Conservation (phyloP, 352 stramenopile species). For the Pythium rishiriense region DNA sequence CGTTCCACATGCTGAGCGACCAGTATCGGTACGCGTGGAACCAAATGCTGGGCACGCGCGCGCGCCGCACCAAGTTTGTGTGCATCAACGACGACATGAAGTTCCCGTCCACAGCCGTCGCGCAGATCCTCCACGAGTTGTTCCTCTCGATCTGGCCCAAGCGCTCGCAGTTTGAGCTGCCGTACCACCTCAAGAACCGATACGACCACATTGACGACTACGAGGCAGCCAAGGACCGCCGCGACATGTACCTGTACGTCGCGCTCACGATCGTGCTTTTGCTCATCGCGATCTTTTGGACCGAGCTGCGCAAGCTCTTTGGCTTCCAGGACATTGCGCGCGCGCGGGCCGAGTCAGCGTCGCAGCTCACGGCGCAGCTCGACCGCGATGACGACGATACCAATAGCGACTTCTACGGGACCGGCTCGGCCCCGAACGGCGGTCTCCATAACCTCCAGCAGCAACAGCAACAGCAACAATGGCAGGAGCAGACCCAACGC, state of each 20-base stretch:
- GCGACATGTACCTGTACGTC: conserved; percentile 40
- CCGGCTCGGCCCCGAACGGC: not conserved
- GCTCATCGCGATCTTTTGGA: conserved; percentile 53
- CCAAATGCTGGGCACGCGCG: conserved; percentile 92
- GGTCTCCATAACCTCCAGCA: not conserved
- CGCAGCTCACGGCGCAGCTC: conserved; percentile 57
- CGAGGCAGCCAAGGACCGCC: conserved; percentile 45
- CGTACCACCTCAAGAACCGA: conserved; percentile 84
- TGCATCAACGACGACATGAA: conserved; percentile 97
- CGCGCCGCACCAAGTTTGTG: conserved; percentile 93
- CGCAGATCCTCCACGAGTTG: conserved; percentile 90
- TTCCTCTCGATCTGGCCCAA: conserved; percentile 92
- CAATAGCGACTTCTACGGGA: not conserved
- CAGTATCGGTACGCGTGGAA: conserved; percentile 89
- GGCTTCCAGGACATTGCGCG: conserved; percentile 71
- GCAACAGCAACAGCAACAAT: conserved; percentile 2
- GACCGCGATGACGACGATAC: conserved; percentile 25
- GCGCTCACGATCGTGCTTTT: conserved; percentile 39
- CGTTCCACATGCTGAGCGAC: conserved; percentile 95
- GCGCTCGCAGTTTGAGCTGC: conserved; percentile 91
- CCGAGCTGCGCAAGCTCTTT: conserved; percentile 52
- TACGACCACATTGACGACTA: conserved; percentile 86
- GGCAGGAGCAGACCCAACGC: conserved; percentile 1
- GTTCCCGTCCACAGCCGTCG: conserved; percentile 73
- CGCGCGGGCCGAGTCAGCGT: conserved; percentile 60